Evolutionary conservation across 345 rosid species (phyloP).

Genomic region (Eucalyptus curtisii): DNA sequence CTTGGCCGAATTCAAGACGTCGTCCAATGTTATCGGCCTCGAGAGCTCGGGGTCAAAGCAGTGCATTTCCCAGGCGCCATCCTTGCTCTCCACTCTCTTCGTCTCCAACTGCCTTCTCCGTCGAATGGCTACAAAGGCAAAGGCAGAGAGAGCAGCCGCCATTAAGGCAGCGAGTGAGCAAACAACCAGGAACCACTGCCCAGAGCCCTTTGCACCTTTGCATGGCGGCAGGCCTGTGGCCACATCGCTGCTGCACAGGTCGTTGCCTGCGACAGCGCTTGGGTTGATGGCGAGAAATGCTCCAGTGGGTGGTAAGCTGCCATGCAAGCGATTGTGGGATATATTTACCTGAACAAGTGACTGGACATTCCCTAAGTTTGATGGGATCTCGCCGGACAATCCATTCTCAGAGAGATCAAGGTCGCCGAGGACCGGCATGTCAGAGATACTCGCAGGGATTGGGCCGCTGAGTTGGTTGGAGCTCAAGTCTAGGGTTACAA

Average conservation of each 20-base stretch:
- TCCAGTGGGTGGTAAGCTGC: constrained; percentile 59
- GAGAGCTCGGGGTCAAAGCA: constrained; percentile 33
- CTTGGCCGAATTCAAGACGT: constrained; percentile 24
- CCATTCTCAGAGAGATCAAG: constrained; percentile 69
- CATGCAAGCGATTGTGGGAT: constrained; percentile 51
- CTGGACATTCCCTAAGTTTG: constrained; percentile 25
- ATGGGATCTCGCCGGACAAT: constrained; percentile 56
- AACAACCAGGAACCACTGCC: constrained; percentile 37
- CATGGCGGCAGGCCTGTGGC: constrained; percentile 46
- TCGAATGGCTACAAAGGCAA: constrained; percentile 9
- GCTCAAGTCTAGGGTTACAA: constrained; percentile 76
- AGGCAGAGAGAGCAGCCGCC: constrained; percentile 15
- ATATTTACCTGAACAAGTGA: constrained; percentile 57
- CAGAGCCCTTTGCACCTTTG: constrained; percentile 12
- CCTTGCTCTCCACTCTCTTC: constrained; percentile 50
- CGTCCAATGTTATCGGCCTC: constrained; percentile 23
- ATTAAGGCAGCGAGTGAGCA: constrained; percentile 21
- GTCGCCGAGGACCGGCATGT: constrained; percentile 51
- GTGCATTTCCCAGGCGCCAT: constrained; percentile 63
- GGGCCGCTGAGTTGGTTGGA: constrained; percentile 46
- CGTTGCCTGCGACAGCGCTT: constrained; percentile 53
- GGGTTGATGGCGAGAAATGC: constrained; percentile 72
- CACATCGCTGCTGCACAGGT: constrained; percentile 47
- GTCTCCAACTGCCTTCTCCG: constrained; percentile 13
- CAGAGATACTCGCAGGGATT: constrained; percentile 42